phyloP scores from a whole-genome alignment of 371 early-diverging fungal genomes.

The Capillidium rhysosporum region DNA sequence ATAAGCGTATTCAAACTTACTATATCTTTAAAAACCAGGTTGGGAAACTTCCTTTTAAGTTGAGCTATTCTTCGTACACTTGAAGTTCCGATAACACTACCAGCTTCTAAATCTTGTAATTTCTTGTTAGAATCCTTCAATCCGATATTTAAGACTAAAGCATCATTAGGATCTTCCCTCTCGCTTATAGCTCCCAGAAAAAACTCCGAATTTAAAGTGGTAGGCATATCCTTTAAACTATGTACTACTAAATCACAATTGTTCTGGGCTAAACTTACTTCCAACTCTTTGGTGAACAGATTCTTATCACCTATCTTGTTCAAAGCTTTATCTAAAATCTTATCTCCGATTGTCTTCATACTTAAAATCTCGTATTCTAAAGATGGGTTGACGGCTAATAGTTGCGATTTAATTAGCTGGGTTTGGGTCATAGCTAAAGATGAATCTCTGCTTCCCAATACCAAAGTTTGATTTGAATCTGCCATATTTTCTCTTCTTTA shows the following conservation, averaged over 20 bases:
- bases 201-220: slow-evolving; percentile 70
- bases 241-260: slow-evolving; percentile 80
- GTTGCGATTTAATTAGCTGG: no score
- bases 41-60: slow-evolving; percentile 55
- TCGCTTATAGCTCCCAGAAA: slow-evolving; percentile 58
- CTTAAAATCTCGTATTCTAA: slow-evolving; percentile 16
- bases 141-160: slow-evolving; percentile 38
- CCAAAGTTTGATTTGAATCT: no score
- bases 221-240: slow-evolving; percentile 86
- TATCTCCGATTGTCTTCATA: slow-evolving; percentile 79
- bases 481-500: no score
- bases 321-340: slow-evolving; percentile 63
- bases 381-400: no score
- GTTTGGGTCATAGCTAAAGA: no score
- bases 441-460: no score
- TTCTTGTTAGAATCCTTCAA: slow-evolving; percentile 14
- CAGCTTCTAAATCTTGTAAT: slow-evolving; percentile 39
- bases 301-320: slow-evolving; percentile 82
- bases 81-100: slow-evolving; percentile 77
- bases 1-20: slow-evolving; percentile 20
- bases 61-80: slow-evolving; percentile 81
- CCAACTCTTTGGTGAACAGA: slow-evolving; percentile 88
- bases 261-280: slow-evolving; percentile 48
- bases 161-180: slow-evolving; percentile 80
- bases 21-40: slow-evolving; percentile 57